A percentile compares a stretch with the other conserved stretches of the same genome.
These are phyloP conservation scores for Gilbertella persicaria DNA, from an alignment of 371 early-diverging fungal genomes.

Conservation along the genomic window DNA sequence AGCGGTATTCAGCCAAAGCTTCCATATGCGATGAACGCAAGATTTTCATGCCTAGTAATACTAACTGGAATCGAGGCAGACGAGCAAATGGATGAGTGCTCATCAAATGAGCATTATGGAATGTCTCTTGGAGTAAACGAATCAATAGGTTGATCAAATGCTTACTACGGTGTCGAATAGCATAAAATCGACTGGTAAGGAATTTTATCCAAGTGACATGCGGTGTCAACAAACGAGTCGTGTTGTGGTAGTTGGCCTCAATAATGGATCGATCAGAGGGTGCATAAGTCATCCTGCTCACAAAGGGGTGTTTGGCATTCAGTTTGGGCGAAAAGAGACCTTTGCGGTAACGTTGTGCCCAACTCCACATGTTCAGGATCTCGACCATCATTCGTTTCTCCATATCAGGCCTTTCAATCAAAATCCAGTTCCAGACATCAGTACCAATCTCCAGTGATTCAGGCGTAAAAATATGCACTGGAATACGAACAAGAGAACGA, in stretches of 20 bases:
- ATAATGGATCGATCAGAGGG: slow-evolving; percentile 82
- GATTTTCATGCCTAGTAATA: slow-evolving; percentile 78
- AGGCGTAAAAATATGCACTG: slow-evolving; percentile 80
- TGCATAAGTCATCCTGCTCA: slow-evolving; percentile 86
- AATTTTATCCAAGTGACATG: slow-evolving; percentile 89
- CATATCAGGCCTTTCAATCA: slow-evolving; percentile 73
- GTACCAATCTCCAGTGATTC: slow-evolving; percentile 78
- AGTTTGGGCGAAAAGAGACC: slow-evolving; percentile 73
- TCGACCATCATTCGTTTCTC: slow-evolving; percentile 81
- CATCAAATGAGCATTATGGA: slow-evolving; percentile 60
- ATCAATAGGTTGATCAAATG: slow-evolving; percentile 73
- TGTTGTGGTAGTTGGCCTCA: slow-evolving; percentile 60
- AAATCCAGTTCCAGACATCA: slow-evolving; percentile 87
- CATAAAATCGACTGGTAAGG: slow-evolving; percentile 80
- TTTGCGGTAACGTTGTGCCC: slow-evolving; percentile 72
- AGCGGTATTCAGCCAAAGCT: slow-evolving; percentile 63
- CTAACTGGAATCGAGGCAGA: slow-evolving; percentile 76
- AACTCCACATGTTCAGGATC: slow-evolving; percentile 82
- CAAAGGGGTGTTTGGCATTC: slow-evolving; percentile 80
- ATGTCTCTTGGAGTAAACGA: slow-evolving; percentile 77
- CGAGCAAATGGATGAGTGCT: slow-evolving; percentile 77
- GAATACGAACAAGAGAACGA: slow-evolving; percentile 82
- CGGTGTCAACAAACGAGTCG: slow-evolving; percentile 68
- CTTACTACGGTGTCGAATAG: slow-evolving; percentile 73
- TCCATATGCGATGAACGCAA: slow-evolving; percentile 70